Conservation (phyloP, 257 asterid species). For the Ophiorrhiza pumila region DNA sequence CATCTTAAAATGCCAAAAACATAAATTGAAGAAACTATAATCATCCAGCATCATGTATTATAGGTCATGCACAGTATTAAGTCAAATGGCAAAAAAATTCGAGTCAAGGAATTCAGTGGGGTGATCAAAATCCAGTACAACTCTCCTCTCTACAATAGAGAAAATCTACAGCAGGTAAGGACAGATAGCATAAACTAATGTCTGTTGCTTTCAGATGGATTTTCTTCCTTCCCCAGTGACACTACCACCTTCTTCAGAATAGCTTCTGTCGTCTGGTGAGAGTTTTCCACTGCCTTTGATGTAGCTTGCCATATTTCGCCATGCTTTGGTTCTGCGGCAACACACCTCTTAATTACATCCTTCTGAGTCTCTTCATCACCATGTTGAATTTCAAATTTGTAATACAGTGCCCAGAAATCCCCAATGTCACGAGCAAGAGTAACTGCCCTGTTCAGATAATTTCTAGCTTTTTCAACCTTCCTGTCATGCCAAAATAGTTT, state of each 20-base stretch:
- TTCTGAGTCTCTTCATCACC: constrained; percentile 66
- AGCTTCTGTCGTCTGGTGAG: constrained; percentile 77
- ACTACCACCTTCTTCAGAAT: constrained; percentile 82
- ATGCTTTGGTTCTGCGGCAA: constrained; percentile 86
- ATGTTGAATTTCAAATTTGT: constrained; percentile 73
- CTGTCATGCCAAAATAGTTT: constrained; percentile 86
- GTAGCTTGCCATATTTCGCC: constrained; percentile 88
- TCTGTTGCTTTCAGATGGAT: constrained; percentile 47
- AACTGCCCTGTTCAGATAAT: constrained; percentile 70
- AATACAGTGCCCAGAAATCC: constrained; percentile 83
- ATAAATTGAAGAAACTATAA: background rate
- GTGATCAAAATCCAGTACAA: background rate
- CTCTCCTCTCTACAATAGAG: background rate
- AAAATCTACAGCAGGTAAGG: no score
- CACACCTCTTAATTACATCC: constrained; percentile 68
- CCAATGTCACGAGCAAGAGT: constrained; percentile 83
- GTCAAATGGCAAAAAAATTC: no score
- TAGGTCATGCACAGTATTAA: background rate
- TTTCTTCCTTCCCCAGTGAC: constrained; percentile 71
- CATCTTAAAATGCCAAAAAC: no score
- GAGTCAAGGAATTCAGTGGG: no score
- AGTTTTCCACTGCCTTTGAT: constrained; percentile 86
- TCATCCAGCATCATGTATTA: background rate
- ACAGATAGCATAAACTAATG: constrained; percentile 18
- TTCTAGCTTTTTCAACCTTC: constrained; percentile 75